Base-by-base conservation (phyloP, 2,329 filamentous ascomycete genomes). In the Knufia petricola region DNA sequence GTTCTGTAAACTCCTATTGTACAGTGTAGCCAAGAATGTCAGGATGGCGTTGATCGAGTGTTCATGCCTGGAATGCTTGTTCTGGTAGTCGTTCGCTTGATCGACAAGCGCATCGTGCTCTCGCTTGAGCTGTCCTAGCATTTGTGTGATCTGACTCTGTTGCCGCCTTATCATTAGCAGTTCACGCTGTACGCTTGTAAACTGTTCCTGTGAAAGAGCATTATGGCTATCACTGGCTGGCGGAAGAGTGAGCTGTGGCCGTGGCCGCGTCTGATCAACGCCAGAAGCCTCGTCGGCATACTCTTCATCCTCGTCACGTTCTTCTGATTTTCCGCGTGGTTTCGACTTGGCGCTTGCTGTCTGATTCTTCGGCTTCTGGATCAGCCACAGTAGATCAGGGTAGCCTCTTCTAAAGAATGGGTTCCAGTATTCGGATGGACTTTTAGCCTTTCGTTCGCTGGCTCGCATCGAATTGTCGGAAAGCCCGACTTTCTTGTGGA, bases 11-110 rank as follows among this genome's bases (percentile, higher is more conserved):
- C 87, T 94, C 61, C 94, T 84, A 54, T 94, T 85, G 68, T 96
- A 98, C 36, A 98, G 90, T 10, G 94, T 96, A 39, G 90, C 92
- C 17, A 98, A 76, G 65, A 98, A 96, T 43, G 89, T 94, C 36
- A 98, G 76, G 53, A 98, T 96, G n/a, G 90, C 90, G 61, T 95
- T 96, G 67, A 98, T 96, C 0, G 90, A 95, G 63, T 90, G 95
- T 63, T 98, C 92, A 61, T 98, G 92, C n/a, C 92, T 82, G 58
- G 90, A 88, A 61, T 96, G 90, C 62, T 94, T 81, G 51, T 80
- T 85, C 65, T 96, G 89, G 63, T 95, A 95, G 50, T 85, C 82
- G 38, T 85, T 77, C 0, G 90, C 89, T 65, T 95, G 88, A 49
- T 85, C 84, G 60, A 89, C 94, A 24, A 95, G 77, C 53, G 90